phyloP scores from a whole-genome alignment of 2,329 filamentous ascomycete genomes.

The Monosporascus sp. region DNA sequence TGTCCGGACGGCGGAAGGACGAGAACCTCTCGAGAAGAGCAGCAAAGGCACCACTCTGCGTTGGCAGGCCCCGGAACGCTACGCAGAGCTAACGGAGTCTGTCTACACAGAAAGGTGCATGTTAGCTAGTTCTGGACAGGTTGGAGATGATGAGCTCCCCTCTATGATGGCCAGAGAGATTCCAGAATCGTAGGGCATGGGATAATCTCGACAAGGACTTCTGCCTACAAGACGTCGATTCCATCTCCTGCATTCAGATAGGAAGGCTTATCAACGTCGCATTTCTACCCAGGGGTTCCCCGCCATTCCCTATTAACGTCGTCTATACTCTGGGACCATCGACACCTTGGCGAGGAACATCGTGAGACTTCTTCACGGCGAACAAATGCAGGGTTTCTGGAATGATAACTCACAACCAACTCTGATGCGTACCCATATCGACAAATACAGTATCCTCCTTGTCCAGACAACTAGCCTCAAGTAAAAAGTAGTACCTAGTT shows the following conservation, averaged over 20 bases:
- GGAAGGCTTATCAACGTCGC: constrained; percentile 28
- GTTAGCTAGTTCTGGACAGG: constrained; percentile 4
- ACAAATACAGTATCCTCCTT: constrained; percentile 21
- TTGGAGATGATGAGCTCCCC: constrained; percentile 30
- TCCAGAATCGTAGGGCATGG: constrained; percentile 22
- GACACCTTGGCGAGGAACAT: constrained; percentile 21
- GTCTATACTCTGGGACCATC: constrained; percentile 56
- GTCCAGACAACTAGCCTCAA: not conserved
- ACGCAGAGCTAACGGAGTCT: constrained; percentile 37
- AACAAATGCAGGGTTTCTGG: not conserved
- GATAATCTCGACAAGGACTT: constrained; percentile 41
- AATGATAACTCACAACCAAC: constrained; percentile 6
- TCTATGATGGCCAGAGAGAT: constrained; percentile 29
- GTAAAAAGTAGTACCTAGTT: constrained; percentile 10
- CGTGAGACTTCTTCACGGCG: not conserved
- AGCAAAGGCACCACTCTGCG: constrained; percentile 59
- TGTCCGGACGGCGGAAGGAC: constrained; percentile 26
- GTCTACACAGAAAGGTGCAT: constrained; percentile 33
- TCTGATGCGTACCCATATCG: constrained; percentile 22
- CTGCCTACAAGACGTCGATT: constrained; percentile 56
- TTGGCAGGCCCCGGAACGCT: constrained; percentile 44
- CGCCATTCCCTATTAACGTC: constrained; percentile 46
- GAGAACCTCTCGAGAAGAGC: constrained; percentile 46
- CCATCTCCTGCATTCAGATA: constrained; percentile 51
- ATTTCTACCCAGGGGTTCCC: constrained; percentile 9